Evolutionary conservation across 106 monocot species (phyloP).

Genomic region (Acorus gramineus): DNA sequence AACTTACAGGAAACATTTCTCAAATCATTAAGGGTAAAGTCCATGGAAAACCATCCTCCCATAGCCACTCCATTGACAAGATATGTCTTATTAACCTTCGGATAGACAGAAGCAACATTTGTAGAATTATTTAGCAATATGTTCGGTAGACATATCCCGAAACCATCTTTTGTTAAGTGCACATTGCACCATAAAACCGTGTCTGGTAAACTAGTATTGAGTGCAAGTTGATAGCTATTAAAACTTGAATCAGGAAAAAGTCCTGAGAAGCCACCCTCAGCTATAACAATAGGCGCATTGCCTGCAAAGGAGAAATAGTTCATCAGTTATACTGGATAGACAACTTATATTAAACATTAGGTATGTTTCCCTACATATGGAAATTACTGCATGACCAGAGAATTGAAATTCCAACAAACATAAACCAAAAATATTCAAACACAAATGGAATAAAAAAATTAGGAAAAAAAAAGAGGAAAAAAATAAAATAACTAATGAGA

Average conservation of each 20-base stretch:
- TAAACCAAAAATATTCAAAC: background rate
- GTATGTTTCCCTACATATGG: no score
- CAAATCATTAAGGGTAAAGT: constrained; percentile 29
- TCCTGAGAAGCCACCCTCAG: constrained; percentile 83
- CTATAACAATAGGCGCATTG: constrained; percentile 46
- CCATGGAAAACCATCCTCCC: constrained; percentile 61
- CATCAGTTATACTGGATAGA: no score
- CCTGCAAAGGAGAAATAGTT: constrained; percentile 25
- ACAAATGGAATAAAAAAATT: no score
- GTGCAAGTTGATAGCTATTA: constrained; percentile 28
- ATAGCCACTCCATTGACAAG: constrained; percentile 37
- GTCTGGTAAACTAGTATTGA: constrained; percentile 16
- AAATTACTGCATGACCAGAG: no score
- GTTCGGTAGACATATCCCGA: constrained; percentile 59
- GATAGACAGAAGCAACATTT: constrained; percentile 21
- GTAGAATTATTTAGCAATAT: constrained; percentile 61
- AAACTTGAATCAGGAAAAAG: constrained; percentile 70
- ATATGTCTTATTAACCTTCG: constrained; percentile 17
- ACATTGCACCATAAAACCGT: constrained; percentile 60
- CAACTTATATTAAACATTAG: no score
- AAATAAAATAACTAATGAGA: no score
- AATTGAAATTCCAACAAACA: no score
- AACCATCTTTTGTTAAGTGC: constrained; percentile 58
- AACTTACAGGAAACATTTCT: constrained; percentile 17
- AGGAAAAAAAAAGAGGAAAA: no score